These are phyloP conservation scores for Perkinsus olseni DNA, from an alignment of 169 alveolate genomes.

Conservation along the genomic window DNA sequence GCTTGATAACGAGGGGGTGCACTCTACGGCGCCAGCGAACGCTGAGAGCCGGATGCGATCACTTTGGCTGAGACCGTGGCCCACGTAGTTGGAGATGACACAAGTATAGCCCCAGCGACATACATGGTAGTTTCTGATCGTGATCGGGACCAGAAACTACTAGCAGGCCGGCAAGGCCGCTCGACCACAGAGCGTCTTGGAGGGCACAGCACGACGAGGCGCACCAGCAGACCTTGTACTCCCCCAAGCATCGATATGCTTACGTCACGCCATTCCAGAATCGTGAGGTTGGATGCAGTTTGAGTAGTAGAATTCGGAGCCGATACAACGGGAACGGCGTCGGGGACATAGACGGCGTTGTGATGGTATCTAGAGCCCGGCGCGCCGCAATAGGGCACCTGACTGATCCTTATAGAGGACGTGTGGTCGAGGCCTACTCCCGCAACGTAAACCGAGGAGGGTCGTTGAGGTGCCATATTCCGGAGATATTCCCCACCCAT, in stretches of 20 bases:
- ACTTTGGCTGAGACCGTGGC: not conserved
- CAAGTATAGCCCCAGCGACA: not conserved
- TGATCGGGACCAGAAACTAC: not conserved
- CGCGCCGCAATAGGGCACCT: not conserved
- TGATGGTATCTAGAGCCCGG: not conserved
- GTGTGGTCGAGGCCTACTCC: not conserved
- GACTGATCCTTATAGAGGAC: not conserved
- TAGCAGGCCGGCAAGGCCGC: not conserved
- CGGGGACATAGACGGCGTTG: not conserved
- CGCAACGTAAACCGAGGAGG: not conserved
- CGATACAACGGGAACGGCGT: not conserved
- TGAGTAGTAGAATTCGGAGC: not conserved
- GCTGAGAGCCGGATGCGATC: not conserved
- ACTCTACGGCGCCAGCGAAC: not conserved
- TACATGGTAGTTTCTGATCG: not conserved
- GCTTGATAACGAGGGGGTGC: not conserved
- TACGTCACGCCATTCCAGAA: not conserved
- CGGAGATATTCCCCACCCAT: not conserved
- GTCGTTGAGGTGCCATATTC: not conserved
- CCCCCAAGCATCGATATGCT: not conserved
- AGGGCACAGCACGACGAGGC: not conserved
- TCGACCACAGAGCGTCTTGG: not conserved
- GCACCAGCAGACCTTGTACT: not conserved
- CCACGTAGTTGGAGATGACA: not conserved
- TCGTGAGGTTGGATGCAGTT: not conserved